Conservation (phyloP, 768 basidiomycete genomes). For the Lyophyllum decastes region DNA sequence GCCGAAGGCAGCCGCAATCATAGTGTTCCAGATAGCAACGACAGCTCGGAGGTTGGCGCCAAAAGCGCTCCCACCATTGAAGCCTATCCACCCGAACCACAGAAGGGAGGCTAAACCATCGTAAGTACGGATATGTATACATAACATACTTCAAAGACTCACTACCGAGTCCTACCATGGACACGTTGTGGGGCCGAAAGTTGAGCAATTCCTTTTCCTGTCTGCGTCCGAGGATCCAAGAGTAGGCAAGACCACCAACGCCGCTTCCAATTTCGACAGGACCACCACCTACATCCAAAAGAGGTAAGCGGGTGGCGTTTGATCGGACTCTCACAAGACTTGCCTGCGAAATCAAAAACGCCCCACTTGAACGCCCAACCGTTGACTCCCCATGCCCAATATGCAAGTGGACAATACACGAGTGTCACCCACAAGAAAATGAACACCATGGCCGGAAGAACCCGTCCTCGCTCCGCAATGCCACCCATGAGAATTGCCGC, state of each 20-base stretch:
- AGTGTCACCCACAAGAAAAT: slow-evolving; percentile 84
- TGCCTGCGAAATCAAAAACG: slow-evolving; percentile 85
- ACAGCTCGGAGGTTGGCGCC: slow-evolving; percentile 87
- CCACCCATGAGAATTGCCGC: slow-evolving; percentile 77
- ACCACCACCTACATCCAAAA: slow-evolving; percentile 59
- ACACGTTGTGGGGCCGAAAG: slow-evolving; percentile 89
- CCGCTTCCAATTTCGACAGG: slow-evolving; percentile 90
- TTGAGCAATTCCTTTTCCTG: slow-evolving; percentile 70
- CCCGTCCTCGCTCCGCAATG: slow-evolving; percentile 83
- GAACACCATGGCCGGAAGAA: slow-evolving; percentile 80
- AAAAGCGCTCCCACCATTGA: slow-evolving; percentile 89
- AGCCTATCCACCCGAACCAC: slow-evolving; percentile 89
- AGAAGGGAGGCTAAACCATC: slow-evolving; percentile 59
- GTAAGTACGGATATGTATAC: not conserved
- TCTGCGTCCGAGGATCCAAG: slow-evolving; percentile 85
- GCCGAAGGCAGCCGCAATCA: slow-evolving; percentile 80
- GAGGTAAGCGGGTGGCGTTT: not conserved
- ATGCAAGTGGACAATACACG: slow-evolving; percentile 87
- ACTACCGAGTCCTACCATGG: slow-evolving; percentile 79
- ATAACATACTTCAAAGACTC: slow-evolving; percentile 16
- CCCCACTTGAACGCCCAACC: slow-evolving; percentile 90
- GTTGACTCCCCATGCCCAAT: slow-evolving; percentile 79
- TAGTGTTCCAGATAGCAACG: slow-evolving; percentile 86
- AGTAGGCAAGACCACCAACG: slow-evolving; percentile 80
- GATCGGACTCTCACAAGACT: slow-evolving; percentile 14